These are phyloP conservation scores for Astrephomene gubernaculifera DNA, from an alignment of 139 green algal species.

Conservation along the genomic window DNA sequence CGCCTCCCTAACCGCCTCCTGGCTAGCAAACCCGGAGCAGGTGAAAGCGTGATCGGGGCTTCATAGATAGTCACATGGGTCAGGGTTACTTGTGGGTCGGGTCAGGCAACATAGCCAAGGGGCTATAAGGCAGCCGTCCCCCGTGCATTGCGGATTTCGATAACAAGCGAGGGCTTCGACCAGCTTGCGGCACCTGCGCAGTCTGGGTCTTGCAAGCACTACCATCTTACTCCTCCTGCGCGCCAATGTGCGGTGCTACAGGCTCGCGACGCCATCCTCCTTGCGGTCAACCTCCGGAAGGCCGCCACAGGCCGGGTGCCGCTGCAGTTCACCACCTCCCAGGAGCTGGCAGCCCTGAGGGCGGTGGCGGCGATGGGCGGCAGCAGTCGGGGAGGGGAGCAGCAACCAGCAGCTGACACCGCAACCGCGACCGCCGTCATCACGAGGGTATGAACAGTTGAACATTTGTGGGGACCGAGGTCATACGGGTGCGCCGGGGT, in stretches of 20 bases:
- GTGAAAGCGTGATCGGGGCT: neutral
- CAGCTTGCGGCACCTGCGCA: neutral
- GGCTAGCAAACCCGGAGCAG: neutral
- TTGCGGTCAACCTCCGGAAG: neutral
- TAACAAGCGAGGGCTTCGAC: neutral
- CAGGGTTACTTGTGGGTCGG: neutral
- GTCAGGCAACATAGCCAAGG: neutral
- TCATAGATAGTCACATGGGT: neutral
- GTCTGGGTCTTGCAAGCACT: neutral
- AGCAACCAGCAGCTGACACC: no score
- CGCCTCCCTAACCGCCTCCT: neutral
- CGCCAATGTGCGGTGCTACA: neutral
- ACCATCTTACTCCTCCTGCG: neutral
- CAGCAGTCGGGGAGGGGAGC: no score
- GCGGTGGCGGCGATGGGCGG: no score
- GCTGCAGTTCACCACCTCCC: no score
- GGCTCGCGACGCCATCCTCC: neutral
- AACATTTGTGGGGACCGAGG: no score
- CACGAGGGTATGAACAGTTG: no score
- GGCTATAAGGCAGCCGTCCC: neutral
- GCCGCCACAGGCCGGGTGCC: neutral
- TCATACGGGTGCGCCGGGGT: no score
- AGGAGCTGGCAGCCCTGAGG: no score
- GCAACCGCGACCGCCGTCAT: no score
- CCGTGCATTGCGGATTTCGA: no score